Percentiles rank a stretch among this genome's conserved stretches.
These are phyloP conservation scores for Turnera subulata DNA, from an alignment of 345 rosid species.

Conservation along the genomic window DNA sequence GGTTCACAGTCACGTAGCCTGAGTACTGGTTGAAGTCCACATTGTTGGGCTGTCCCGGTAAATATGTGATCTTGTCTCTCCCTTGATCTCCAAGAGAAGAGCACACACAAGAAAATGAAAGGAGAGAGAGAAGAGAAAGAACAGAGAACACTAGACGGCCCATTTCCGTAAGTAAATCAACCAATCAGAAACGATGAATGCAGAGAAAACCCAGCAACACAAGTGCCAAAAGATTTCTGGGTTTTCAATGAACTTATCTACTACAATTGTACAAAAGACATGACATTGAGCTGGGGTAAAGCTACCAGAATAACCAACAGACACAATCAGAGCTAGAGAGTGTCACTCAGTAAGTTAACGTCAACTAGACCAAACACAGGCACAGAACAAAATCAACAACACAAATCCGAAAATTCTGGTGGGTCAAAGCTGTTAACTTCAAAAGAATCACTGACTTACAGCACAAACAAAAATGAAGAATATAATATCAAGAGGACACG, in stretches of 20 bases:
- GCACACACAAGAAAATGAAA: constrained; percentile 22
- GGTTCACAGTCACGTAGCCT: constrained; percentile 77
- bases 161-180: constrained; percentile 42
- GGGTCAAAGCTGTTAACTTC: too few species aligned
- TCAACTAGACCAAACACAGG: background rate
- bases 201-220: constrained; percentile 25
- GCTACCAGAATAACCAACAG: background rate
- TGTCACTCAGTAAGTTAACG: background rate
- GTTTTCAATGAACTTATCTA: constrained; percentile 1
- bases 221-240: constrained; percentile 12
- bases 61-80: constrained; percentile 48
- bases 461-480: background rate
- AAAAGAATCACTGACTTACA: background rate
- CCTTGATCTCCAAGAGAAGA: constrained; percentile 40
- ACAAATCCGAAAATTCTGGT: too few species aligned
- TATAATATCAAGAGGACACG: background rate
- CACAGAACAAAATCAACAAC: background rate
- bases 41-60: constrained; percentile 78
- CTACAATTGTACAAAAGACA: background rate
- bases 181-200: constrained; percentile 4
- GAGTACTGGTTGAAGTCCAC: constrained; percentile 73
- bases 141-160: constrained; percentile 18
- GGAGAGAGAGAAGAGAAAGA: constrained; percentile 22
- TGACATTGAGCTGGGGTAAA: background rate
- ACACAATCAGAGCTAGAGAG: background rate